A percentile compares a stretch with the other conserved stretches of the same genome.
phyloP scores from a whole-genome alignment of 2,329 filamentous ascomycete species.

The Aspergillus fumigatiaffinis region DNA sequence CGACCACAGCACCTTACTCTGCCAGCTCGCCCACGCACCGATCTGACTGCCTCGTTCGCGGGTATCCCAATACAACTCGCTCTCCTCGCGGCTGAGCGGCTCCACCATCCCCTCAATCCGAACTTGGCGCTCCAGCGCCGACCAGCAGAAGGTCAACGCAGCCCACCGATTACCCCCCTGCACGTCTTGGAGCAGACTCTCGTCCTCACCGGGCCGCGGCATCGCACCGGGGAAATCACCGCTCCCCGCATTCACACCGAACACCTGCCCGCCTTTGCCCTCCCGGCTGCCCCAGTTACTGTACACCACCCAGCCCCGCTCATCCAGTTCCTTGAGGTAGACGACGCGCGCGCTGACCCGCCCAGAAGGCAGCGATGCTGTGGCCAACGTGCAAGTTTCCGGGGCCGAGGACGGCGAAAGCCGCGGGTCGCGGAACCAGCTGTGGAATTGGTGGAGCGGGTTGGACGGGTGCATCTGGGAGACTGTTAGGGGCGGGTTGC shows the following conservation, averaged over 20 bases:
- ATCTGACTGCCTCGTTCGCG: constrained; percentile 75
- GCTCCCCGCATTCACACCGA: constrained; percentile 20
- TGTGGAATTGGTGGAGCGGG: constrained; percentile 80
- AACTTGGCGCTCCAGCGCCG: constrained; percentile 79
- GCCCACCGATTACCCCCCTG: constrained; percentile 64
- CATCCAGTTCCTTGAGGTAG: constrained; percentile 92
- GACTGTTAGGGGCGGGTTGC: constrained; percentile 40
- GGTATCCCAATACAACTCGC: constrained; percentile 61
- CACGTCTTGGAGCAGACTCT: constrained; percentile 11
- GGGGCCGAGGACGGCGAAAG: constrained; percentile 63
- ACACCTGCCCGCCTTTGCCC: constrained; percentile 41
- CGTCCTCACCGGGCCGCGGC: constrained; percentile 55
- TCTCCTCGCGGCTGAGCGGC: constrained; percentile 66
- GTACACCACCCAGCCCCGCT: constrained; percentile 81
- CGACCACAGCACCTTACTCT: constrained; percentile 68
- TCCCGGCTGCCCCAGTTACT: constrained; percentile 78
- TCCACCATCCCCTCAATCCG: constrained; percentile 76
- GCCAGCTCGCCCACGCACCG: constrained; percentile 89
- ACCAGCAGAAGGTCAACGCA: constrained; percentile 88
- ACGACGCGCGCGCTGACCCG: constrained; percentile 81
- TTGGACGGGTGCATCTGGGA: constrained; percentile 40
- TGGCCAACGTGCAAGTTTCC: constrained; percentile 84
- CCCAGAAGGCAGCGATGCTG: constrained; percentile 76
- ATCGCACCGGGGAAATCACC: constrained; percentile 44
- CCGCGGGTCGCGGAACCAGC: constrained; percentile 78